Evolutionary conservation across 106 monocot genomes (phyloP).

Genomic region (Dendrobium huoshanense): DNA sequence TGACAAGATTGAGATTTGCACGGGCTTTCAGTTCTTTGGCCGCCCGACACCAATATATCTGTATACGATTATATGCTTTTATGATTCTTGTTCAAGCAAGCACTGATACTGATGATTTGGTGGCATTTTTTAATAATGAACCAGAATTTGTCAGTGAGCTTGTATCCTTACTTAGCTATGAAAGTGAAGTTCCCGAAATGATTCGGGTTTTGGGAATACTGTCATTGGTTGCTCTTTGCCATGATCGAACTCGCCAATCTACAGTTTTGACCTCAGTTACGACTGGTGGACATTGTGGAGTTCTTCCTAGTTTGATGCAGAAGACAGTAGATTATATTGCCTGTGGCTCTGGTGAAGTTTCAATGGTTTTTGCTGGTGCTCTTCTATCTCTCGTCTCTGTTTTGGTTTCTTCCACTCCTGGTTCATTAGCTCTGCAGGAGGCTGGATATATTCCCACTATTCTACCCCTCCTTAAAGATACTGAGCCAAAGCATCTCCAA

Average conservation of each 20-base stretch:
- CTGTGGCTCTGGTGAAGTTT: constrained; percentile 33
- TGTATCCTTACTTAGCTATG: constrained; percentile 53
- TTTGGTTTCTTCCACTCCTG: constrained; percentile 69
- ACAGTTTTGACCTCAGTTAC: constrained; percentile 45
- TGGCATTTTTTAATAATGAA: constrained; percentile 61
- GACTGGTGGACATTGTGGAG: constrained; percentile 57
- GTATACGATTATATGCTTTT: constrained; percentile 67
- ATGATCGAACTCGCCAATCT: constrained; percentile 48
- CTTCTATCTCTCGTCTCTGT: constrained; percentile 65
- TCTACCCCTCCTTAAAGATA: constrained; percentile 69
- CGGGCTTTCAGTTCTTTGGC: constrained; percentile 56
- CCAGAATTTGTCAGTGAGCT: constrained; percentile 76
- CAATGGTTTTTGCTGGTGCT: constrained; percentile 53
- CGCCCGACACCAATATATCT: constrained; percentile 46
- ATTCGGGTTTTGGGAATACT: constrained; percentile 54
- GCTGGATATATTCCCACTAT: constrained; percentile 72
- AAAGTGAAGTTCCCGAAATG: constrained; percentile 64
- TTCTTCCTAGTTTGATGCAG: constrained; percentile 66
- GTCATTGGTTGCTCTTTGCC: constrained; percentile 60
- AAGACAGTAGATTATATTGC: constrained; percentile 55
- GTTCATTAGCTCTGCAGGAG: constrained; percentile 65
- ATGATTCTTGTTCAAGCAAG: constrained; percentile 63
- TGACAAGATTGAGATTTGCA: constrained; percentile 71
- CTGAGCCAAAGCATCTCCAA: constrained; percentile 48
- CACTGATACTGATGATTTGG: constrained; percentile 49